These are phyloP conservation scores for Plasmodiophora brassicae DNA, from an alignment of 208 protist genomes.

Conservation along the genomic window DNA sequence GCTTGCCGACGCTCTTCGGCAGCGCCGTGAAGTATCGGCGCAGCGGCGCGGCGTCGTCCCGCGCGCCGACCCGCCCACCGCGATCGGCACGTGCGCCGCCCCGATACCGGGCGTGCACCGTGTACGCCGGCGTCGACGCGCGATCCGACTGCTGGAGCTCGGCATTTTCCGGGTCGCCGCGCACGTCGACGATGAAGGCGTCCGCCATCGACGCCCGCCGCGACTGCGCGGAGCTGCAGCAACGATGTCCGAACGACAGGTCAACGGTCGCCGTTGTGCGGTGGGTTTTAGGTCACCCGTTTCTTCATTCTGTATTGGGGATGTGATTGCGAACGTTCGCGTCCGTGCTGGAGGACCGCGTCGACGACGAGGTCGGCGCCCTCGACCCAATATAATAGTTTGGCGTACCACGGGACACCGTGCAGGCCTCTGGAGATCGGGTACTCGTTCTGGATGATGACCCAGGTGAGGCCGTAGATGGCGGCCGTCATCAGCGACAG, in stretches of 20 bases:
- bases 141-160: slow-evolving; percentile 13
- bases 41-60: neutral
- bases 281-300: too few relatives aligned
- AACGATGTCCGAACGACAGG: too few relatives aligned
- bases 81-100: neutral
- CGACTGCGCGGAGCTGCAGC: too few relatives aligned
- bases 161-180: slow-evolving; percentile 13
- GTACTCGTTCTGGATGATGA: neutral
- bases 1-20: neutral
- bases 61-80: too few relatives aligned
- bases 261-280: too few relatives aligned
- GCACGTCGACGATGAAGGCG: slow-evolving; percentile 24
- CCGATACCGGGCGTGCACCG: neutral
- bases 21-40: neutral
- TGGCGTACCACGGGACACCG: neutral
- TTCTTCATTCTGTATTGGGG: too few relatives aligned
- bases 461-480: neutral
- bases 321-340: too few relatives aligned
- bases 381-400: neutral
- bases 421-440: neutral
- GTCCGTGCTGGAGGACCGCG: neutral
- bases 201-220: neutral
- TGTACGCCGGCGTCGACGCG: neutral
- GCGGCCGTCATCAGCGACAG: neutral
- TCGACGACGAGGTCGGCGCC: neutral